These are phyloP conservation scores for Prunus persica DNA, from an alignment of 306 rosid species.

Conservation along the genomic window DNA sequence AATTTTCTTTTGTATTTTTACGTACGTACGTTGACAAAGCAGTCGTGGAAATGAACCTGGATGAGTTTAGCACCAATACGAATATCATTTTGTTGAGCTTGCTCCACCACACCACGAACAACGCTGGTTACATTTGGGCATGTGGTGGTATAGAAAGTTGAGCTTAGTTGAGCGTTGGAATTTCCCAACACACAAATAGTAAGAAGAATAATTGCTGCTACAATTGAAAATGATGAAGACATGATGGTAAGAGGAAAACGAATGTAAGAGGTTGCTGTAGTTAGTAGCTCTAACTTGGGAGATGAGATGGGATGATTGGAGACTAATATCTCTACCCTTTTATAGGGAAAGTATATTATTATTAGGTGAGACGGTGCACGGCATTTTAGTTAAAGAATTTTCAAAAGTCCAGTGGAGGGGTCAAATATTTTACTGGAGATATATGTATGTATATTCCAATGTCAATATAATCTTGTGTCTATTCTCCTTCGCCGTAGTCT, in stretches of 20 bases:
- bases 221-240: neutral
- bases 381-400: neutral
- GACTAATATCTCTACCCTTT: neutral
- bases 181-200: slow-evolving; percentile 6
- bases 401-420: neutral
- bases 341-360: neutral
- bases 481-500: too few relatives aligned
- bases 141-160: slow-evolving; percentile 18
- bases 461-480: neutral
- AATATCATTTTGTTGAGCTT: slow-evolving; percentile 19
- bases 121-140: slow-evolving; percentile 29
- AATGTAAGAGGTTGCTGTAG: neutral
- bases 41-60: slow-evolving; percentile 41
- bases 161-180: slow-evolving; percentile 22
- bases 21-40: slow-evolving; percentile 22
- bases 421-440: neutral
- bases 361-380: neutral
- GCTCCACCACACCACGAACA: slow-evolving; percentile 23
- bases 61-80: slow-evolving; percentile 32
- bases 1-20: neutral
- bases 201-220: neutral
- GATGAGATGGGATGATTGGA: neutral
- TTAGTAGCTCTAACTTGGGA: neutral
- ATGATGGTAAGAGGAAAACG: neutral
- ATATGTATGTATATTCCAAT: neutral